Conservation (phyloP, 1,139 yeast genomes). For the Petasospora fabianii region DNA sequence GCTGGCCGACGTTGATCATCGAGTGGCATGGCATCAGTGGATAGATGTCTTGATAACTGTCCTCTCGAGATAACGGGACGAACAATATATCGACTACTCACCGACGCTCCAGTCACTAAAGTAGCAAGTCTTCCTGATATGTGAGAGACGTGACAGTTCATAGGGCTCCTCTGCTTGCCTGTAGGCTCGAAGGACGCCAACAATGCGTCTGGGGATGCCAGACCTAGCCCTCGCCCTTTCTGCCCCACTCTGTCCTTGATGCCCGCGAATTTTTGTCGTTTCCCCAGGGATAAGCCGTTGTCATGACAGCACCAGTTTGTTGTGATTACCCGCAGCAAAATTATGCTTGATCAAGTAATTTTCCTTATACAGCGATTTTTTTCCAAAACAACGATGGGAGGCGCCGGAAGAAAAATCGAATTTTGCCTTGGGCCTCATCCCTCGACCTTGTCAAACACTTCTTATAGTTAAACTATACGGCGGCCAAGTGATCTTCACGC, state of each 20-base stretch:
- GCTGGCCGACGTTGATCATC: slow-evolving; percentile 38
- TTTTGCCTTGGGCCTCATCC: neutral
- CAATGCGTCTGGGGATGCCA: no score
- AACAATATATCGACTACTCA: no score
- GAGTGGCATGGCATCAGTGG: no score
- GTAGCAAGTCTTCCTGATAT: no score
- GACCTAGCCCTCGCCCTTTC: no score
- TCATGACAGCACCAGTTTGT: slow-evolving; percentile 9
- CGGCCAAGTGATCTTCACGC: neutral
- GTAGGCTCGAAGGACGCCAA: no score
- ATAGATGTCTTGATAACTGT: slow-evolving; percentile 14
- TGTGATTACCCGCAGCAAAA: slow-evolving; percentile 12
- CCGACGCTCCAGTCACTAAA: no score
- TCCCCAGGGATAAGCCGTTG: slow-evolving; percentile 3
- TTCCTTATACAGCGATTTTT: slow-evolving; percentile 11
- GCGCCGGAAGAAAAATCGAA: slow-evolving; percentile 4
- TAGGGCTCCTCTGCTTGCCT: no score
- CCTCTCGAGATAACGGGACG: neutral
- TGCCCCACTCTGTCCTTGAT: no score
- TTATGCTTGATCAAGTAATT: neutral
- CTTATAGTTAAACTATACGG: neutral
- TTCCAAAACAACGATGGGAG: slow-evolving; percentile 3
- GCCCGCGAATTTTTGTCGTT: slow-evolving; percentile 1
- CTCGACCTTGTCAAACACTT: neutral
- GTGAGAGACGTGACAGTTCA: no score